Conservation (phyloP, 1,284 basidiomycete species). For the Thecaphora thlaspeos region DNA sequence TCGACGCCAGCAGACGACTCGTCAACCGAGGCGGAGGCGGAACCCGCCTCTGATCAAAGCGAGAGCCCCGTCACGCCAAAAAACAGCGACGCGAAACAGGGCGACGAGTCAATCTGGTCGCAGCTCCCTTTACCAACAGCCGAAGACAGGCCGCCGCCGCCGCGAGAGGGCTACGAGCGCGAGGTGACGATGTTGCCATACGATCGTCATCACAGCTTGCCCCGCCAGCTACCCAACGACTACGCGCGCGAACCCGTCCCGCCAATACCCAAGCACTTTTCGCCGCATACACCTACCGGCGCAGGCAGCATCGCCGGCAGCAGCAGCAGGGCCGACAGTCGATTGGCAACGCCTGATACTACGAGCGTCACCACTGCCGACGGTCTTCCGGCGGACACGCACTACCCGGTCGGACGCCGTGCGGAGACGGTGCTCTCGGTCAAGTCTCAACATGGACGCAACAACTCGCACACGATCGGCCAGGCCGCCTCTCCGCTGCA, state of each 20-base stretch:
- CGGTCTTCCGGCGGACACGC: no score
- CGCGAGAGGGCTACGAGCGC: background rate
- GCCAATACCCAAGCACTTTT: background rate
- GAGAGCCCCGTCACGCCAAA: background rate
- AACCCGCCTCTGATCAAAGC: background rate
- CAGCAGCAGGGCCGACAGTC: no score
- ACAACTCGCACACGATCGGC: constrained; percentile 40
- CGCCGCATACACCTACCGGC: background rate
- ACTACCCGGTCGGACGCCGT: no score
- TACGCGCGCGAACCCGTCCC: background rate
- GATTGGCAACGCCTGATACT: no score
- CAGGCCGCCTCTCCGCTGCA: constrained; percentile 26
- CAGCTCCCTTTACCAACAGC: background rate
- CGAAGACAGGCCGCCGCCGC: background rate
- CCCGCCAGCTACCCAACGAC: background rate
- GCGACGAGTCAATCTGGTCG: background rate
- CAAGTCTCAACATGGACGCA: constrained; percentile 24
- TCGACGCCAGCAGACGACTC: background rate
- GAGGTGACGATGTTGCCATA: background rate
- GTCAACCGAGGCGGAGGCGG: no score
- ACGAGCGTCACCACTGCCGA: no score
- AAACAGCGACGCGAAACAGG: background rate
- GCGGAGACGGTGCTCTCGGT: no score
- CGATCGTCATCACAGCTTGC: background rate
- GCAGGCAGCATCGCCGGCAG: no score